Evolutionary conservation across 225 moss, liverwort and hornwort species (phyloP), one percentile per base, ranked within the genome.

Genomic region (Polytrichum commune): DNA sequence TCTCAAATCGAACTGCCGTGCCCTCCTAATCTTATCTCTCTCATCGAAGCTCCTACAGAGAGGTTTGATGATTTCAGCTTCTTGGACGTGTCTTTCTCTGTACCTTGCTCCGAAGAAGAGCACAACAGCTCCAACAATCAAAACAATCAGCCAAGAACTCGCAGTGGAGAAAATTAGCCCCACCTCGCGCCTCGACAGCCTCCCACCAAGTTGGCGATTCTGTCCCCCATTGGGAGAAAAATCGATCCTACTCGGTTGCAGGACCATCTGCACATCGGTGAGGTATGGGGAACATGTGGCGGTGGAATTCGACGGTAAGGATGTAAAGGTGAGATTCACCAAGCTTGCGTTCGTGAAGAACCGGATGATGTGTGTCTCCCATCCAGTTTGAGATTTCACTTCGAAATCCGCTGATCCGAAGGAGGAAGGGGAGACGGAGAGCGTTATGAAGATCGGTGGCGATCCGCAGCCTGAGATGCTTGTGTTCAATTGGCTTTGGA

Each of bases 251-350:
- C 13, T 46, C 13, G 46, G 46, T 46, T 46, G 13, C 46, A 46
- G 46, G 46, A 46, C 13, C 46, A 46, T 46, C 16, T 46, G 46
- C 46, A 46, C 46, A 46, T 46, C 46, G 16, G 46, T 46, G 46
- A 60, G 60, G 60, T n/a, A n/a, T 25, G 60, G 46, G 46, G 46
- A 46, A 63, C 63, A 63, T 18, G 27, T n/a, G 60, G 60, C 60
- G 22, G 60, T 24, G 60, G 60, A 24, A 25, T 18, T 18, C 27
- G 63, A 24, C 5, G 26, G 10, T 10, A 63, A 63, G 27, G 18
- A 24, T 18, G 63, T 27, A 16, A 63, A 63, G 28, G 63, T 63
- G 63, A 63, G 26, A 18, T 63, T 63, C 18, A 63, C 63, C 5
- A 5, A 25, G 23, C 27, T 63, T 24, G 18, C 63, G 18, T 24